Evolutionary conservation across 306 rosid genomes (phyloP), one percentile per base, ranked within the genome.

Genomic region (Erythrophleum fordii): DNA sequence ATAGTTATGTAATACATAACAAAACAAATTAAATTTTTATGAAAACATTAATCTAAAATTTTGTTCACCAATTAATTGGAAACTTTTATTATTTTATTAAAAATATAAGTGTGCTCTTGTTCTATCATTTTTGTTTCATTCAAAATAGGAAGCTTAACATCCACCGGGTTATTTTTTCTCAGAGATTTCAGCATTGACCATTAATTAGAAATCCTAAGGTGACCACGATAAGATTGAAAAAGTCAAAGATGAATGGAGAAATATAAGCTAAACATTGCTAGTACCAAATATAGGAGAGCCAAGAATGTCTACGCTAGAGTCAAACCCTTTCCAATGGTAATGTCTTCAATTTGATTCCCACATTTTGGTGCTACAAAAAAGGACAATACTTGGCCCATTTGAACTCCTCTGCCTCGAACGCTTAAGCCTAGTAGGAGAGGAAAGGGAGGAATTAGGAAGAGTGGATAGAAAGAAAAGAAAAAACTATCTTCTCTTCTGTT

Each of bases 321-420:
- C 23, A 52, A 17, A n/a, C 25, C 3, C 25, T 17, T 18, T 52
- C 25, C 5, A 52, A 18, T 17, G 8, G 59, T n/a, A 7, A n/a
- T 52, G 59, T 3, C 35, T 65, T 35, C 41, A 66, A 37, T 37
- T n/a, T 66, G 29, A 11, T 66, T 35, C 48, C 9, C 48, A 37
- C 72, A 66, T n/a, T 66, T 66, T 20, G 31, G 20, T 37, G 72
- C 72, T 39, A 39, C 51, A 39, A 66, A 66, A 66, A 10, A 20
- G 72, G 72, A 39, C 25, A 39, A 39, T 9, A 20, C 49, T 66
- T 66, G 72, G 17, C 72, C 29, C 25, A 37, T 37, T 66, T 39
- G 51, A 39, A 45, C 29, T 37, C 49, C 11, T 58, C 65, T 25
- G 17, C 45, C 5, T 37, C 25, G n/a, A 35, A 39, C 4, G 18